Evolutionary conservation across 208 protist genomes (phyloP).

Genomic region (Wallacemonas sp.): DNA sequence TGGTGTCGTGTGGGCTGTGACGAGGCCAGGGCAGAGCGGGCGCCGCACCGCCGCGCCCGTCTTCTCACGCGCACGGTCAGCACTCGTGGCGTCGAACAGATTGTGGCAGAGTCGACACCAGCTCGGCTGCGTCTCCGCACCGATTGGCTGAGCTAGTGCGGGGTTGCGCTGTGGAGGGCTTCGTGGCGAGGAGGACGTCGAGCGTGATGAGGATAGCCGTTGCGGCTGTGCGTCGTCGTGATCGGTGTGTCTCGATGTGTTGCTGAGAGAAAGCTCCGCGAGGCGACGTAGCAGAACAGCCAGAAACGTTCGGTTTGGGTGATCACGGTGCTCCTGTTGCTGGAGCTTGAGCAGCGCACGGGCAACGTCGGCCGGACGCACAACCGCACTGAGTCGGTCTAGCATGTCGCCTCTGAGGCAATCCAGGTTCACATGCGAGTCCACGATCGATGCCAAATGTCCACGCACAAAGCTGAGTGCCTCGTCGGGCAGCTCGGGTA

Average conservation of each 20-base stretch:
- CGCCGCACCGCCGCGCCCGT: slow-evolving; percentile 33
- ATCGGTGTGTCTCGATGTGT: no score
- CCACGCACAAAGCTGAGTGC: slow-evolving; percentile 54
- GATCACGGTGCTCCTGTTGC: slow-evolving; percentile 24
- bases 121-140: slow-evolving; percentile 33
- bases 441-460: slow-evolving; percentile 53
- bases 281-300: slow-evolving; percentile 60
- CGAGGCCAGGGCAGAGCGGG: slow-evolving; percentile 24
- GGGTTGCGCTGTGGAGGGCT: no score
- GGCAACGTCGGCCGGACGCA: slow-evolving; percentile 54
- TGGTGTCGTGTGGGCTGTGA: background rate
- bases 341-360: slow-evolving; percentile 43
- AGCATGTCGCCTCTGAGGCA: slow-evolving; percentile 55
- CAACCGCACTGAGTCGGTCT: slow-evolving; percentile 39
- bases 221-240: no score
- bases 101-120: slow-evolving; percentile 70
- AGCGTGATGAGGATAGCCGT: no score
- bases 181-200: no score
- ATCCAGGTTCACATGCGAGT: slow-evolving; percentile 62
- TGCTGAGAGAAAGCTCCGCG: slow-evolving; percentile 29
- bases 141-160: no score
- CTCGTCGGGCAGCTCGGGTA: slow-evolving; percentile 57
- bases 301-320: slow-evolving; percentile 62
- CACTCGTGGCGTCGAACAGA: slow-evolving; percentile 40
- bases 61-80: background rate